Percentiles rank a stretch among this genome's conserved stretches.
Evolutionary conservation across 176 grass and related monocot species (phyloP).

Genomic region (Paspalum vaginatum): DNA sequence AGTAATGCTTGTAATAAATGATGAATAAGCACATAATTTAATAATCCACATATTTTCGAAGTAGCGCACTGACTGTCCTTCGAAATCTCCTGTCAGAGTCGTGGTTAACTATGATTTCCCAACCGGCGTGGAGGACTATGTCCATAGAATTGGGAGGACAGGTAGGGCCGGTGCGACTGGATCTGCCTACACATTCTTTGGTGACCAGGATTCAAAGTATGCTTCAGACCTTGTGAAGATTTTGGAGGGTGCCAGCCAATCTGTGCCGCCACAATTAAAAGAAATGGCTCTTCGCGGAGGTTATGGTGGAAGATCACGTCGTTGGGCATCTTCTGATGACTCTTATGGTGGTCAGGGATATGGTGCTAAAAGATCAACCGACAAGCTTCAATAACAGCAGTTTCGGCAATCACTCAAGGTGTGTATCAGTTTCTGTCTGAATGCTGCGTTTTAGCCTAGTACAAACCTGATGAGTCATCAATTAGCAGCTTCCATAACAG

Average conservation of each 20-base stretch:
- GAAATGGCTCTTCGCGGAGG: constrained; percentile 78
- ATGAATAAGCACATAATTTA: neutral
- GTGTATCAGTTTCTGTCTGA: constrained; percentile 33
- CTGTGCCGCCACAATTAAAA: constrained; percentile 60
- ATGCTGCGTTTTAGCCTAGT: neutral
- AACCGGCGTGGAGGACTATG: constrained; percentile 87
- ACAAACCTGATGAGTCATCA: constrained; percentile 14
- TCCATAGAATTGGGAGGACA: constrained; percentile 97
- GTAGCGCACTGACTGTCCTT: constrained; percentile 18
- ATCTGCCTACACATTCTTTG: constrained; percentile 92
- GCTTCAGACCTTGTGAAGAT: constrained; percentile 91
- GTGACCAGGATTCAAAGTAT: constrained; percentile 77
- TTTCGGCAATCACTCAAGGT: constrained; percentile 45
- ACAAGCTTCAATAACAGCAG: constrained; percentile 35
- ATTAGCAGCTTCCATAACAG: constrained; percentile 38
- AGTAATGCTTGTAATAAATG: neutral
- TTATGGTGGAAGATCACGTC: constrained; percentile 67
- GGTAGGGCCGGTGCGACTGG: constrained; percentile 88
- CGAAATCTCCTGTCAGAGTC: constrained; percentile 47
- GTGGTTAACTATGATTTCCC: constrained; percentile 87
- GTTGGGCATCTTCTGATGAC: constrained; percentile 61
- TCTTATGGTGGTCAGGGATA: constrained; percentile 53
- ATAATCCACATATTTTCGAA: neutral
- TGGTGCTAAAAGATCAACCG: constrained; percentile 39
- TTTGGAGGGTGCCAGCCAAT: constrained; percentile 77